Evolutionary conservation across 495 filamentous ascomycete species (phyloP), one percentile per base, ranked within the genome.

Genomic region (Polyplosphaeria fusca): DNA sequence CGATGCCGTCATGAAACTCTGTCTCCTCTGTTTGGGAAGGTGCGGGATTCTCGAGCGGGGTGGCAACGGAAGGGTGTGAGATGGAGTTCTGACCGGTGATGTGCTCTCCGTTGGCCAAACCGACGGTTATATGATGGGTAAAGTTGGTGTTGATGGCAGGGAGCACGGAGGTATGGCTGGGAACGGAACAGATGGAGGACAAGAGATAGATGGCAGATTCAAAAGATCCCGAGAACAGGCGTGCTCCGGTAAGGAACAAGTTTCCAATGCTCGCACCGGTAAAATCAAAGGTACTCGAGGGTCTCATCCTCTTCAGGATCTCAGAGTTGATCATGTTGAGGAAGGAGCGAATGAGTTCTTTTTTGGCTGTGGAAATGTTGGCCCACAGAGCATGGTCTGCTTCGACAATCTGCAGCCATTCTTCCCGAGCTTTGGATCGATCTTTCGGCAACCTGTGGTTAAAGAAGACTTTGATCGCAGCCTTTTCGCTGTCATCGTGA

Each of bases 101-200:
- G n/a, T 82, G 72, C 13, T 81, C 85, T 4, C 88, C 87, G 68
- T 96, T 78, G 39, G 73, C 76, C 0, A 96, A 76, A 0, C 86
- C 86, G 2, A 90, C 93, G 16, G 84, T 86, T 68, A 97, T 97
- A 70, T 97, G 92, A 64, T 94, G 86, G 2, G 89, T 85, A 72
- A 95, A 94, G 70, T 95, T 96, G 47, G 84, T 87, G 74, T 95
- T 92, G 65, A 97, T 89, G 19, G 89, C 89, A 0, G 92, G 92
- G 2, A 96, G 82, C 0, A 95, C 88, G 0, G 82, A 77, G 35
- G 94, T 82, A 49, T 84, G 79, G 4, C 80, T 73, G 0, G 90
- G 85, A 16, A 96, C 85, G 26, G 79, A 80, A 52, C 89, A 91
- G 66, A 96, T 91, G 58, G 82, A 86, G 35, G 84, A 66, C 7